These are phyloP conservation scores for Saposhnikovia divaricata DNA, from an alignment of 129 eudicot genomes.

Conservation along the genomic window DNA sequence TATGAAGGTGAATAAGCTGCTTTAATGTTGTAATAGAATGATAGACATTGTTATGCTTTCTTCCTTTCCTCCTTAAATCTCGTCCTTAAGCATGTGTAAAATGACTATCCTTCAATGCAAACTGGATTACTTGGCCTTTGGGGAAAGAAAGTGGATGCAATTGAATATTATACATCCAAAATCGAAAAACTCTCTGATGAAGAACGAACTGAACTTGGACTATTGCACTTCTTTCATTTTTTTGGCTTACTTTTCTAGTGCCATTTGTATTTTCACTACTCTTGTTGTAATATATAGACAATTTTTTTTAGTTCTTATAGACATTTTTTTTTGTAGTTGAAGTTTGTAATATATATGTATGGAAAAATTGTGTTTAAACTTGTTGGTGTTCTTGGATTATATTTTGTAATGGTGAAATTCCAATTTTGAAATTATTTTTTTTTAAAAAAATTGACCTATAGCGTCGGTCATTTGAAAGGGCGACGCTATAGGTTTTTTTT, in stretches of 20 bases:
- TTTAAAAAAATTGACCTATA: too few relatives aligned
- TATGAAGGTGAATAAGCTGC: constrained; percentile 41
- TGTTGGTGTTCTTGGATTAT: too few relatives aligned
- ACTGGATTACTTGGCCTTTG: constrained; percentile 57
- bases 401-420: too few relatives aligned
- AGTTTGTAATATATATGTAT: too few relatives aligned
- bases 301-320: too few relatives aligned
- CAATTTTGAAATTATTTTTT: too few relatives aligned
- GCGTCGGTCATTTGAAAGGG: too few relatives aligned
- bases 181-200: constrained; percentile 38
- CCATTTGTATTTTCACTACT: neutral
- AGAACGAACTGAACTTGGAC: constrained; percentile 14
- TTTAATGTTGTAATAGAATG: neutral
- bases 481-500: too few relatives aligned
- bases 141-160: constrained; percentile 67
- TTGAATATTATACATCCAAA: constrained; percentile 45
- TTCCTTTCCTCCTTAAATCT: neutral
- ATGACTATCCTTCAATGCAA: constrained; percentile 27
- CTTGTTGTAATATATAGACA: too few relatives aligned
- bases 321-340: too few relatives aligned
- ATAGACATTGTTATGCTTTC: neutral
- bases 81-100: constrained; percentile 12
- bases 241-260: neutral
- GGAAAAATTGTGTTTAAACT: too few relatives aligned
- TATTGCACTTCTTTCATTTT: neutral